Base-by-base conservation (phyloP, 176 grass and related monocot species). In the Oryza meyeriana region DNA sequence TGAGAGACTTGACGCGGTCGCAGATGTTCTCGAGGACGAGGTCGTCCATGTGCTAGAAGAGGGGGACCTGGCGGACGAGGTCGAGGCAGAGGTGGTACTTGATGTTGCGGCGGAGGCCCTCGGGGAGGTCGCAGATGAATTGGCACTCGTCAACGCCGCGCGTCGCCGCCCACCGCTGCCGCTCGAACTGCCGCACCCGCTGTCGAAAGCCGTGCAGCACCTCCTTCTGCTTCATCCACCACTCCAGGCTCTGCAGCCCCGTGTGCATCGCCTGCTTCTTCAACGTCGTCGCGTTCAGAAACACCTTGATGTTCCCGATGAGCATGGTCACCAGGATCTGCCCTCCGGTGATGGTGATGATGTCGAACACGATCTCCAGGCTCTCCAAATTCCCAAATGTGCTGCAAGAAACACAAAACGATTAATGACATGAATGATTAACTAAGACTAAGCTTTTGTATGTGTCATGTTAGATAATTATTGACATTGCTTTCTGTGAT, bases 261-360 rank as follows among this genome's bases (percentile, higher is more conserved):
- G 88, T 81, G 83, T 93, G 86, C 90, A 93, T 87, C 0, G 86
- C 90, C 80, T 98, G 92, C 90, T 98, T 98, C 90, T 78, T 86
- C 1, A 92, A 98, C n/a, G 95, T 98, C 39, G 95, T 95, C 33
- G 95, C 88, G 76, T 98, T 89, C 82, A 95, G 79, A 72, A 98
- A 98, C 81, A 90, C 88, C 92, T 98, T 95, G 95, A 98, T 98
- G 81, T 98, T 98, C 44, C 95, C 92, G 33, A 98, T 98, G 14
- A 98, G 89, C 92, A 93, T 98, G 20, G 95, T 98, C 10, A 98
- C 90, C 0, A 98, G 87, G n/a, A 98, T 57, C 6, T 95, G 85
- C 0, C 90, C 95, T 0, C 92, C 87, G 0, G 95, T 98, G 78
- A 98, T 93, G 59, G 91, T 91, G 29, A 98, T 8, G 79, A 98